These are phyloP conservation scores for Schizothecium vesticola DNA, from an alignment of 495 filamentous ascomycete species.

Conservation along the genomic window DNA sequence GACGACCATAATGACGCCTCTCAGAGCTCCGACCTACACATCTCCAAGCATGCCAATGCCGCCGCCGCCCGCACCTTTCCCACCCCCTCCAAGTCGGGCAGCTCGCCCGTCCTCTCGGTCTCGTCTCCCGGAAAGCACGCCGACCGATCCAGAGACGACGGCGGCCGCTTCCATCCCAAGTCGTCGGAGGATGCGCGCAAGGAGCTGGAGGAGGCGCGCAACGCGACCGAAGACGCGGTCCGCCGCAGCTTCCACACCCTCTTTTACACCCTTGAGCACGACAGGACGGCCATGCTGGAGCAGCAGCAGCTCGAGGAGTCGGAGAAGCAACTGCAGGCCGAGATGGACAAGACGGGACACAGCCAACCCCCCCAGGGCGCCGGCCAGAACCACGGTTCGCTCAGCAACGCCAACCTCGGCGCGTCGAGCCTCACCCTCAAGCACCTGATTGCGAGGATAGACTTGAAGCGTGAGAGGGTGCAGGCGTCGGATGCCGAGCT, in stretches of 20 bases:
- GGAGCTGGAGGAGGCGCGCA: slow-evolving; percentile 89
- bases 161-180: slow-evolving; percentile 48
- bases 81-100: slow-evolving; percentile 54
- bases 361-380: slow-evolving; percentile 43
- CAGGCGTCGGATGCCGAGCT: slow-evolving; percentile 88
- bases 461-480: slow-evolving; percentile 82
- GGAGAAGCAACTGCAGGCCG: slow-evolving; percentile 90
- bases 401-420: slow-evolving; percentile 90
- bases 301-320: slow-evolving; percentile 96
- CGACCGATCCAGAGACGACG: slow-evolving; percentile 45
- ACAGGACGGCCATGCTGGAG: slow-evolving; percentile 92
- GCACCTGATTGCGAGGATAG: slow-evolving; percentile 91
- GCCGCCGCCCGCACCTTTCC: slow-evolving; percentile 42
- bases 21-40: slow-evolving; percentile 48
- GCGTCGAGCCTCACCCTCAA: slow-evolving; percentile 96
- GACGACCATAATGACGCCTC: slow-evolving; percentile 53
- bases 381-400: slow-evolving; percentile 65
- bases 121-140: slow-evolving; percentile 45
- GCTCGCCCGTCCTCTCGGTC: slow-evolving; percentile 51
- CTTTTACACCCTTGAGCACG: slow-evolving; percentile 92
- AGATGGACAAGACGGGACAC: slow-evolving; percentile 66
- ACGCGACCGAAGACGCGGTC: slow-evolving; percentile 83
- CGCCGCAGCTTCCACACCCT: slow-evolving; percentile 83
- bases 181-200: slow-evolving; percentile 82
- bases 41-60: slow-evolving; percentile 53